Conservation (phyloP, 176 grass and related monocot genomes). For the Carex cristatella region DNA sequence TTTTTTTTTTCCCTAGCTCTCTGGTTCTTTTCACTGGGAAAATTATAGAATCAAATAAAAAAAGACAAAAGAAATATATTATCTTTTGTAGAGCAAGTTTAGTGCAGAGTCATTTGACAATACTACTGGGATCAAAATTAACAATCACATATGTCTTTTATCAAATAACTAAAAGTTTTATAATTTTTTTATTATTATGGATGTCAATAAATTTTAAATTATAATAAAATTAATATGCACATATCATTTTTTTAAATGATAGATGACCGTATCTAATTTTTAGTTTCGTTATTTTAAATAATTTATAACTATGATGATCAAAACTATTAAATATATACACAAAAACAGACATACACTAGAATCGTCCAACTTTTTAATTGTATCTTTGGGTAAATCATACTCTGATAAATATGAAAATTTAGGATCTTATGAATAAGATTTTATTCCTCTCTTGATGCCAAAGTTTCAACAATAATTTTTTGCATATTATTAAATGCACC, state of each 20-base stretch:
- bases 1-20: too few relatives aligned
- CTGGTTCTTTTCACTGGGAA: too few relatives aligned
- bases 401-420: neutral
- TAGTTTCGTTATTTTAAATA: neutral
- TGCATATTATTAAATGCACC: neutral
- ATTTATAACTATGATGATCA: neutral
- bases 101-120: too few relatives aligned
- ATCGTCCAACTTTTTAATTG: neutral
- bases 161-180: too few relatives aligned
- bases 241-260: neutral
- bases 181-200: too few relatives aligned
- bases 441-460: neutral
- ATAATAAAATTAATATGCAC: neutral
- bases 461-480: neutral
- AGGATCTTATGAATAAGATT: neutral
- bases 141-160: too few relatives aligned
- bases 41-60: too few relatives aligned
- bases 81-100: too few relatives aligned
- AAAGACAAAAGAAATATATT: too few relatives aligned
- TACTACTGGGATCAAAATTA: too few relatives aligned
- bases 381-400: neutral
- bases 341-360: neutral
- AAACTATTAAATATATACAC: neutral
- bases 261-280: neutral
- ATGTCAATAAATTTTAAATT: neutral